Evolutionary conservation across 169 alveolate genomes (phyloP), one percentile per base, ranked within the genome.

Genomic region (Plasmodium falciparum): DNA sequence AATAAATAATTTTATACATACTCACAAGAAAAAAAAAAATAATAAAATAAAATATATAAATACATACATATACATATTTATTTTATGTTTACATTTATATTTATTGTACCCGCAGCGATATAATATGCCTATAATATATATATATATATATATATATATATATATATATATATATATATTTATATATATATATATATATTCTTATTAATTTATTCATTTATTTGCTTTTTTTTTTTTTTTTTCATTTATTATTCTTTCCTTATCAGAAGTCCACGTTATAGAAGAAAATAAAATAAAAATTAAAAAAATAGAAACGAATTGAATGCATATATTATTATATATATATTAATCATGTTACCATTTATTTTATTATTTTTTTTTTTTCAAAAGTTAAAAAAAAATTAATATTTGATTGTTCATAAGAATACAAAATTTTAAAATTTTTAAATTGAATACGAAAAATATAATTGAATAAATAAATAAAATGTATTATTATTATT

Each of bases 371-470:
- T 62, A 80, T 54, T 67, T 52, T 80, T 56, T 69, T 80, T 80
- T 80, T 67, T 80, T 71, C 83, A 80, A 80, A 80, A 80, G 61
- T 43, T 39, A 39, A 39, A 67, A 80, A 80, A 15, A 80, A 67
- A 80, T 80, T 72, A 67, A 56, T 58, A 22, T 80, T 54, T 78
- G 69, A 33, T 47, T 67, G 72, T 80, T 52, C 83, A 67, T 80
- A 69, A 67, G 70, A 52, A 67, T 67, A 52, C 62, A 67, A 76
- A 50, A 47, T 78, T 63, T 58, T 12, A 39, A 78, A 78, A 56
- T 67, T 80, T 80, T 67, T 67, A 80, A 80, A 45, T 66, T 56
- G 50, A 67, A 67, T 61, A 33, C 47, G 58, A 63, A 13, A 63
- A 12, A 65, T 29, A 50, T 63, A n/a, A 61, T 15, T 45, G 45